These are phyloP conservation scores for Hygrophorus russula DNA, from an alignment of 768 basidiomycete genomes.

Conservation along the genomic window DNA sequence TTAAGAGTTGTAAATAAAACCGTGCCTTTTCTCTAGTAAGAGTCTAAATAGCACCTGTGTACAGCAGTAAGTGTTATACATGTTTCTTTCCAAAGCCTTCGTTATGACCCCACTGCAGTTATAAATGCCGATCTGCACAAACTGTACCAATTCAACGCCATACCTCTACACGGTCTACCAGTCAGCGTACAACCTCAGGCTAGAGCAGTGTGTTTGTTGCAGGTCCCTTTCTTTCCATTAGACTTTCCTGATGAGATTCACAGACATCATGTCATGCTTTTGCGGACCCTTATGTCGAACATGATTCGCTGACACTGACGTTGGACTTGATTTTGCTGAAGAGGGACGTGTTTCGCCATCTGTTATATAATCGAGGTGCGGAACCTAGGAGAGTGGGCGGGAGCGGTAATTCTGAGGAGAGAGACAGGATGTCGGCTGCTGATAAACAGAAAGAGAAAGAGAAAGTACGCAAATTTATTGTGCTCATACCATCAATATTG, in stretches of 20 bases:
- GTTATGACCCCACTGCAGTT: too few relatives aligned
- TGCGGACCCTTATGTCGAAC: conserved; percentile 83
- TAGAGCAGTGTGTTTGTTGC: conserved; percentile 71
- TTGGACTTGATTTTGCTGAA: conserved; percentile 79
- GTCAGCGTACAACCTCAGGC: conserved; percentile 63
- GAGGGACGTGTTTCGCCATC: conserved; percentile 69
- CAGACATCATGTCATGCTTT: conserved; percentile 54
- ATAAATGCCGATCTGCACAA: conserved; percentile 72
- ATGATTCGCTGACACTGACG: conserved; percentile 60
- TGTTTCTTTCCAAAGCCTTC: too few relatives aligned
- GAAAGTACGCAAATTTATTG: not conserved
- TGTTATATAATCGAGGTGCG: conserved; percentile 70
- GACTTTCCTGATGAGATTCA: not conserved
- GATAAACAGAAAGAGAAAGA: conserved; percentile 7
- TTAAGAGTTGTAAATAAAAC: too few relatives aligned
- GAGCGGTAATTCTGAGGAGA: not conserved
- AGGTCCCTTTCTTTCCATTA: conserved; percentile 4
- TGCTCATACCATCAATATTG: not conserved
- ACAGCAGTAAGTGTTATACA: too few relatives aligned
- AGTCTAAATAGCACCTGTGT: too few relatives aligned
- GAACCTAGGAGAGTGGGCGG: conserved; percentile 35
- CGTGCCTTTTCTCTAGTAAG: too few relatives aligned
- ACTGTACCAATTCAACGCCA: conserved; percentile 51
- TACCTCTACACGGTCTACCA: conserved; percentile 78
- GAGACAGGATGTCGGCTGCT: conserved; percentile 7